phyloP scores from a whole-genome alignment of 495 filamentous ascomycete genomes.

The Echria macrotheca region DNA sequence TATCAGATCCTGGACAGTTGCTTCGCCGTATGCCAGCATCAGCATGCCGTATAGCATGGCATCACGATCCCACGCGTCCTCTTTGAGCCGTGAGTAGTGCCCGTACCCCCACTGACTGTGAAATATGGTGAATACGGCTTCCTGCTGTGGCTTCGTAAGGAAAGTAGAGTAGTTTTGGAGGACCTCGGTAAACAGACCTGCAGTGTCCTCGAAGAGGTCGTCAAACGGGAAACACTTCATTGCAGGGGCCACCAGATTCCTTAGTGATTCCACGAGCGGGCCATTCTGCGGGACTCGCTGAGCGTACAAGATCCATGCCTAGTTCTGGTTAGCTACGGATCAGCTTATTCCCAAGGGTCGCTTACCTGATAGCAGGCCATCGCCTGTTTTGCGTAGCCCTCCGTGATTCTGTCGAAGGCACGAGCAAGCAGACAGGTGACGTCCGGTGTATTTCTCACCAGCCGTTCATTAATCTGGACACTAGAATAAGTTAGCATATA shows the following conservation, averaged over 20 bases:
- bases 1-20: slow-evolving; percentile 48
- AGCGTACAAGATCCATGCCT: slow-evolving; percentile 66
- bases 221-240: slow-evolving; percentile 51
- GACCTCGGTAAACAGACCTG: slow-evolving; percentile 60
- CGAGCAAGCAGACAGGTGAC: slow-evolving; percentile 42
- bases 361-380: slow-evolving; percentile 57
- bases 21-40: slow-evolving; percentile 64
- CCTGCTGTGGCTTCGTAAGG: slow-evolving; percentile 51
- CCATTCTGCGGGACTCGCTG: slow-evolving; percentile 53
- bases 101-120: slow-evolving; percentile 49
- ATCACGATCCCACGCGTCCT: slow-evolving; percentile 59
- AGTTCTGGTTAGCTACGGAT: slow-evolving; percentile 4
- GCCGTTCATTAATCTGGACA: slow-evolving; percentile 42
- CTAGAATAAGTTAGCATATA: slow-evolving; percentile 11
- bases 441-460: slow-evolving; percentile 48
- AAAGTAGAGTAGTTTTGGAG: slow-evolving; percentile 60
- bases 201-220: slow-evolving; percentile 51
- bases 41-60: slow-evolving; percentile 63
- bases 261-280: slow-evolving; percentile 50
- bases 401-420: slow-evolving; percentile 32
- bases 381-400: slow-evolving; percentile 32
- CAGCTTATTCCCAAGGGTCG: not conserved
- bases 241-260: slow-evolving; percentile 48
- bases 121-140: slow-evolving; percentile 50
- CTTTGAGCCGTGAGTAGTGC: slow-evolving; percentile 48